Conservation (phyloP, 805 yeast genomes). For the Candida tallmaniae region DNA sequence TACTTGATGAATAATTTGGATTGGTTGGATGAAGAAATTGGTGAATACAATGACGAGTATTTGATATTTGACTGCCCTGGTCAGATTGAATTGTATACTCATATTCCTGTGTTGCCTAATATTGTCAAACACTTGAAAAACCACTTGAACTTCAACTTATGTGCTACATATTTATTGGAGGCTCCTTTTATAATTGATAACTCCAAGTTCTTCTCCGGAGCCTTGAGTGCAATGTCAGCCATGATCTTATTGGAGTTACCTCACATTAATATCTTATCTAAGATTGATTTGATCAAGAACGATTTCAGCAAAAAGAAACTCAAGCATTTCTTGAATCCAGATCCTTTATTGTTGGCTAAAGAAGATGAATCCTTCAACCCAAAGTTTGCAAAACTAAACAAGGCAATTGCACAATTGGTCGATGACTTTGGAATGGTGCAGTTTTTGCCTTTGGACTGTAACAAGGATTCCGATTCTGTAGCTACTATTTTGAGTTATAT, state of each 20-base stretch:
- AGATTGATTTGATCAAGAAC: constrained; percentile 80
- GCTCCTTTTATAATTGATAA: constrained; percentile 91
- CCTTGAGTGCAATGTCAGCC: constrained; percentile 95
- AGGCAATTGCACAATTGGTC: constrained; percentile 80
- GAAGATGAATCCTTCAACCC: constrained; percentile 43
- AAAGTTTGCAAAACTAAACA: constrained; percentile 66
- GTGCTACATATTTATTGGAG: constrained; percentile 90
- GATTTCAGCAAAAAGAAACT: constrained; percentile 70
- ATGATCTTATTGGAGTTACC: constrained; percentile 95
- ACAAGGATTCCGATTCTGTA: constrained; percentile 65
- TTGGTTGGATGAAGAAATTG: constrained; percentile 97
- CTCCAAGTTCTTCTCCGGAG: constrained; percentile 92
- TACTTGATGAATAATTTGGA: constrained; percentile 83
- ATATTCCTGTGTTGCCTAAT: constrained; percentile 87
- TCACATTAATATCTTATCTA: constrained; percentile 85
- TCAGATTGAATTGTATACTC: constrained; percentile 91
- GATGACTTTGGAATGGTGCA: constrained; percentile 99
- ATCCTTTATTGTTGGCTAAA: constrained; percentile 68
- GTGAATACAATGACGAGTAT: constrained; percentile 92
- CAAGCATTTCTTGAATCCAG: constrained; percentile 86
- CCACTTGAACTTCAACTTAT: constrained; percentile 75
- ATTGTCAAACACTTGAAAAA: constrained; percentile 80
- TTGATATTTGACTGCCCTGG: constrained; percentile 93
- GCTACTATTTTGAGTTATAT: constrained; percentile 83
- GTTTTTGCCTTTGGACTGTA: constrained; percentile 79